A percentile compares a stretch with the other conserved stretches of the same genome.
Conservation (phyloP, 305 asterid species). For the Lippia alba region DNA sequence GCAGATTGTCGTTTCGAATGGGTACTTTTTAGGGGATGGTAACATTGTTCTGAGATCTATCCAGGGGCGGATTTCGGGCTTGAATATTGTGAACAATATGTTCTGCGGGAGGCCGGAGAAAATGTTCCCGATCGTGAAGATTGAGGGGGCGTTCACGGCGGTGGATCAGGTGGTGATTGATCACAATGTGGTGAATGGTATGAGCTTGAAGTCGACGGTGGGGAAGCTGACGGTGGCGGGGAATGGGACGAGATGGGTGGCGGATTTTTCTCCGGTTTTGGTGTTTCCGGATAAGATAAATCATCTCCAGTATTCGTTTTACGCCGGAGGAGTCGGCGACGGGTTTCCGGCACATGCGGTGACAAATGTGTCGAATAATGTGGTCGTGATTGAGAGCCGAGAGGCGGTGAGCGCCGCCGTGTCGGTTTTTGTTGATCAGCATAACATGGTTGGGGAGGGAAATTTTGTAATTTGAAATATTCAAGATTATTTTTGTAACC, state of each 20-base stretch:
- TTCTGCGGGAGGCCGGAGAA: constrained; percentile 47
- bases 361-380: constrained; percentile 57
- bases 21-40: constrained; percentile 61
- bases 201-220: constrained; percentile 59
- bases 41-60: constrained; percentile 57
- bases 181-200: constrained; percentile 56
- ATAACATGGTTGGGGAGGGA: constrained; percentile 50
- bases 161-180: constrained; percentile 60
- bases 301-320: constrained; percentile 54
- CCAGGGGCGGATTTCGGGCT: constrained; percentile 47
- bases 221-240: constrained; percentile 51
- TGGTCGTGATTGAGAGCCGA: constrained; percentile 62
- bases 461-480: constrained; percentile 21
- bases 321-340: constrained; percentile 28
- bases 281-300: constrained; percentile 58
- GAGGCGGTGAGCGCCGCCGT: constrained; percentile 45
- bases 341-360: constrained; percentile 50
- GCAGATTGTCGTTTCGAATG: constrained; percentile 49
- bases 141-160: constrained; percentile 48
- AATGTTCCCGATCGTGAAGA: constrained; percentile 43
- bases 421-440: constrained; percentile 63
- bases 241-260: constrained; percentile 60
- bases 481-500: too few relatives aligned
- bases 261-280: constrained; percentile 51
- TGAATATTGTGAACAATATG: constrained; percentile 51